phyloP scores from a whole-genome alignment of 768 basidiomycete genomes.

The Hygrocybe coccinea region DNA sequence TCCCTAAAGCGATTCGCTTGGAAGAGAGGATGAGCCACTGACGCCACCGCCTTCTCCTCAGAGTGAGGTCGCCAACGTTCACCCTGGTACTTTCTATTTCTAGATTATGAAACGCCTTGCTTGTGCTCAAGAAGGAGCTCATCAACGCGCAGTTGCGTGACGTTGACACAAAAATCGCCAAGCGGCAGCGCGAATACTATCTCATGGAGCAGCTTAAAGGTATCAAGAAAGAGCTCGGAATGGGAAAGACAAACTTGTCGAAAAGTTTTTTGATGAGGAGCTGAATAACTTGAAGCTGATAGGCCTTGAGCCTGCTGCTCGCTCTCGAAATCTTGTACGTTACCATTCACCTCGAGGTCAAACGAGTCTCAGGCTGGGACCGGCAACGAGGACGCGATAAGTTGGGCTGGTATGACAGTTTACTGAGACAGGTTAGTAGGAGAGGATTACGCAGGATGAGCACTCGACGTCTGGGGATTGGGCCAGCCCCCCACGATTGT shows the following conservation, averaged over 20 bases:
- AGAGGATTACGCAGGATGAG: too few species aligned
- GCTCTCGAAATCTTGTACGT: too few species aligned
- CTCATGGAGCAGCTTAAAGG: constrained; percentile 96
- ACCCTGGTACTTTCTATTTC: not conserved
- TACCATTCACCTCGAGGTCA: too few species aligned
- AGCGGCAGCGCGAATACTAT: constrained; percentile 91
- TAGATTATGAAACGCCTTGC: constrained; percentile 79
- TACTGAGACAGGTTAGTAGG: too few species aligned
- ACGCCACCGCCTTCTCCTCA: constrained; percentile 12
- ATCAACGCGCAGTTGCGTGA: constrained; percentile 96
- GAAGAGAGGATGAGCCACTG: constrained; percentile 21
- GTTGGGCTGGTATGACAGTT: too few species aligned
- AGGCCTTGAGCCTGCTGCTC: too few species aligned
- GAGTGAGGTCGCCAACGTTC: not conserved
- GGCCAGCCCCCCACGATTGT: too few species aligned
- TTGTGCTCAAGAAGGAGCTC: constrained; percentile 95
- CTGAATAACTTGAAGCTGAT: too few species aligned
- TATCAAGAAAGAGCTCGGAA: constrained; percentile 92
- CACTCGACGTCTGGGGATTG: too few species aligned
- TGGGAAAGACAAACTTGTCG: constrained; percentile 92
- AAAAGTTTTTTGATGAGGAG: constrained; percentile 92
- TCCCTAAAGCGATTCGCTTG: constrained; percentile 32
- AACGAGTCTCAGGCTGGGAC: too few species aligned
- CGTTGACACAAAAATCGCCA: constrained; percentile 92
- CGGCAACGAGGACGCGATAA: too few species aligned